Evolutionary conservation across 306 rosid species (phyloP), one percentile per base, ranked within the genome.

Genomic region (Vicia villosa): DNA sequence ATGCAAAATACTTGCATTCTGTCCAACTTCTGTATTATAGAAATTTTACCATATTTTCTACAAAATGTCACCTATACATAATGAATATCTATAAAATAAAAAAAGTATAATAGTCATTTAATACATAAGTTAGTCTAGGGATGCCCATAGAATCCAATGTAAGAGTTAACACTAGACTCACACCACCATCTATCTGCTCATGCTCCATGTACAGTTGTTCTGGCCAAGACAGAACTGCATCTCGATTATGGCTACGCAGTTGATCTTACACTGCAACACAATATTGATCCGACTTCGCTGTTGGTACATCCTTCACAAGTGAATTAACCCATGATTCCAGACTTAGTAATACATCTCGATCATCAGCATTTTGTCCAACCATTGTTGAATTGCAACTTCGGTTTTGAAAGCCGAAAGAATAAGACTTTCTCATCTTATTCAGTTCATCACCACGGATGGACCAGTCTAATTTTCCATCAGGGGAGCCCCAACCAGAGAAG

Each of bases 131-230:
- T 70, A 66, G 70, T 61, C 74, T n/a, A 41, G 80, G 50, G 34
- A 30, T 51, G 61, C n/a, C n/a, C 51, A 49, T 12, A n/a, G 10
- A 8, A n/a, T n/a, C n/a, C n/a, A n/a, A n/a, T n/a, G 34, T 3
- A 24, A 22, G 26, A 22, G 26, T 22, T 22, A 22, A 22, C 26
- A 22, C 3, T 22, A 42, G 46, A 28, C 79, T 76, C 58, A 86
- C 9, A 91, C 90, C 73, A 81, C 90, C 81, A 82, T 68, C 73
- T 84, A 82, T 68, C 73, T 84, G 91, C 88, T 91, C 85, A 72
- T 87, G 86, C 77, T 85, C 90, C 83, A 79, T 63, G 83, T 81
- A 87, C 74, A 86, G 16, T 77, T 85, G 90, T 83, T 91, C 28
- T 24, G 28, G 28, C 28, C 28, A 24, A 24, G 3, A 24, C 28